These are phyloP conservation scores for Escovopsis weberi DNA, from an alignment of 2,329 filamentous ascomycete species.

Conservation along the genomic window DNA sequence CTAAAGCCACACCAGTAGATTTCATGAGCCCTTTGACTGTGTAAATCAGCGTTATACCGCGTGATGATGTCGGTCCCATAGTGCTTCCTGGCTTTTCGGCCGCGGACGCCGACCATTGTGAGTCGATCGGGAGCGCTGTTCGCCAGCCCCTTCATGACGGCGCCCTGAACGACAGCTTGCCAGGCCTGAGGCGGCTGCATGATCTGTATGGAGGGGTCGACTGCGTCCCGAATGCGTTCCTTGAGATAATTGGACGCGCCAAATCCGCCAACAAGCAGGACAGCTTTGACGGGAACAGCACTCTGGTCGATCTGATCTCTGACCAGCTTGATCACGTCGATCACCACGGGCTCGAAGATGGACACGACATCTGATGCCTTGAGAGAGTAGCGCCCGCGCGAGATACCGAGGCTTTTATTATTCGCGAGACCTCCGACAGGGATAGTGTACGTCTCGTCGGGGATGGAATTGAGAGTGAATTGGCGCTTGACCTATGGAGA, in stretches of 20 bases:
- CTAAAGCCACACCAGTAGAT: conserved; percentile 22
- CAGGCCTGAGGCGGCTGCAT: conserved; percentile 32
- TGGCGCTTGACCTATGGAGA: conserved; percentile 3
- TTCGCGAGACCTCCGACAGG: conserved; percentile 25
- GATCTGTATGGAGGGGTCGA: conserved; percentile 23
- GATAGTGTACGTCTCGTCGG: conserved; percentile 19
- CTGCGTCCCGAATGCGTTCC: conserved; percentile 21
- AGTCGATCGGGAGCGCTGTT: conserved; percentile 19
- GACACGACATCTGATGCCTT: conserved; percentile 23
- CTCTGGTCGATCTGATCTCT: conserved; percentile 27
- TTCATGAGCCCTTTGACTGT: conserved; percentile 17
- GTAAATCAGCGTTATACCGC: conserved; percentile 16
- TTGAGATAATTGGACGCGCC: conserved; percentile 31
- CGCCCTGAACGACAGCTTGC: conserved; percentile 33
- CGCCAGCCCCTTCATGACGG: conserved; percentile 33
- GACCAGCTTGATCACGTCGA: conserved; percentile 27
- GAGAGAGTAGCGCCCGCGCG: conserved; percentile 21
- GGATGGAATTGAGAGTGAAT: conserved; percentile 1
- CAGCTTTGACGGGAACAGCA: conserved; percentile 22
- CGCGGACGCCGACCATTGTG: conserved; percentile 23
- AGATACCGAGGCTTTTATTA: conserved; percentile 23
- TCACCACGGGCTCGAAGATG: conserved; percentile 30
- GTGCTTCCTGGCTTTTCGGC: conserved; percentile 28
- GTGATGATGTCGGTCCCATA: conserved; percentile 25
- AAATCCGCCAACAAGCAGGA: conserved; percentile 32